Evolutionary conservation across 352 stramenopile genomes (phyloP), one percentile per base, ranked within the genome.

Genomic region (Albugo candida): DNA sequence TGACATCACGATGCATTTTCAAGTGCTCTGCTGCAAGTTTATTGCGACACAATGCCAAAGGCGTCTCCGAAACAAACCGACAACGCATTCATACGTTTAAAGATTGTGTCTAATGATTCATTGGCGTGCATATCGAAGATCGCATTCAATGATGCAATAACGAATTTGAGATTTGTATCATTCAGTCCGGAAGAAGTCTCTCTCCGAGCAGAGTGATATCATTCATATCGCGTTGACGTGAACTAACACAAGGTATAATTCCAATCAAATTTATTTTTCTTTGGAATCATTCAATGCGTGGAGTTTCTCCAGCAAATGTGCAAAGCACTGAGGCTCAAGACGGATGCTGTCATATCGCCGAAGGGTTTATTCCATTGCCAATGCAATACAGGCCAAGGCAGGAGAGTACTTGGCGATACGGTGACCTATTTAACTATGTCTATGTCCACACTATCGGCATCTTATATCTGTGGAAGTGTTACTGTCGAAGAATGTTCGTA

Each of bases 51-150:
- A 65, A 68, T 43, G 64, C 56, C 14, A 66, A 59, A 10, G 73
- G 73, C 8, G 66, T 56, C 46, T 92, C 76, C 12, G 89, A n/a
- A n/a, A n/a, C n/a, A 57, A 36, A 63, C 61, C 36, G 47, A 49
- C n/a, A 89, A 50, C 11, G 89, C 57, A n/a, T 78, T 60, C 13
- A 84, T 54, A 12, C 60, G 51, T 31, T 66, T 67, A 58, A 92
- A 92, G 5, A 63, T 66, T 45, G 59, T 60, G 55, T 92, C 74
- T 38, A 83, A 85, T 24, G 36, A 16, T 46, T 92, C 76, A 45
- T 84, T 70, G 24, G 70, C 58, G 52, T 88, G 89, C 14, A 92
- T 68, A 41, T 92, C 79, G 45, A 92, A 92, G 13, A 92, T 54
- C 44, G 79, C 76, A 55, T 92, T 88, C 19, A 92, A 58, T 3